phyloP scores from a whole-genome alignment of 441 rosid genomes.

The Geranium incanum region DNA sequence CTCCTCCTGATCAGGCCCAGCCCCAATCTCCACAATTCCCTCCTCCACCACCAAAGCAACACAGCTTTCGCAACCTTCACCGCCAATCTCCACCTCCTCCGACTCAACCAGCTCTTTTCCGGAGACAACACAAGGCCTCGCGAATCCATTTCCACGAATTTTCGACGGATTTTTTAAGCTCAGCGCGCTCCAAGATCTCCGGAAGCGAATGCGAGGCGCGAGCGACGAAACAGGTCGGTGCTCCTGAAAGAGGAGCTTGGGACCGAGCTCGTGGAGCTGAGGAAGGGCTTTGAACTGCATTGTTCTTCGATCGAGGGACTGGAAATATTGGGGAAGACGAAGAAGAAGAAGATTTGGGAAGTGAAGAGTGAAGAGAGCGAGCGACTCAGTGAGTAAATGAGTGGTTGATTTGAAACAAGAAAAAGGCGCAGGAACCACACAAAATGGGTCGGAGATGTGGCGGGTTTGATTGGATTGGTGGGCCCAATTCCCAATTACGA shows the following conservation, averaged over 20 bases:
- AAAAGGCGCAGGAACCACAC: background rate
- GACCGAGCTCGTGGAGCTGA: background rate
- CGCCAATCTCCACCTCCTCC: background rate
- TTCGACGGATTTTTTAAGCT: background rate
- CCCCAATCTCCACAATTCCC: background rate
- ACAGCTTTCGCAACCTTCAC: background rate
- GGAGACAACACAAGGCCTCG: background rate
- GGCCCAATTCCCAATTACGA: no score
- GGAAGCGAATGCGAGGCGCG: constrained; percentile 2
- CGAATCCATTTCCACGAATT: background rate
- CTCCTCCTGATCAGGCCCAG: no score
- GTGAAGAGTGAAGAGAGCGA: background rate
- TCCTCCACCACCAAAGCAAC: background rate
- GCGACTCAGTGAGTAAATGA: background rate
- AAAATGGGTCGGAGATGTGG: background rate
- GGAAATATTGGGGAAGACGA: background rate
- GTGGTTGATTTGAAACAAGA: background rate
- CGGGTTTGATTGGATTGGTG: background rate
- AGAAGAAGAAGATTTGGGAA: background rate
- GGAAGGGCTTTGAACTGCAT: background rate
- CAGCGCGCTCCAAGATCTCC: background rate
- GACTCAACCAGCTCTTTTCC: background rate
- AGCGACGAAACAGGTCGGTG: background rate
- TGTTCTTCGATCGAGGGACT: background rate
- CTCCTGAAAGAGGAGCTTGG: constrained; percentile 1